Evolutionary conservation across 2,329 filamentous ascomycete genomes (phyloP), one percentile per base, ranked within the genome.

Genomic region (Calonectria pauciramosa): DNA sequence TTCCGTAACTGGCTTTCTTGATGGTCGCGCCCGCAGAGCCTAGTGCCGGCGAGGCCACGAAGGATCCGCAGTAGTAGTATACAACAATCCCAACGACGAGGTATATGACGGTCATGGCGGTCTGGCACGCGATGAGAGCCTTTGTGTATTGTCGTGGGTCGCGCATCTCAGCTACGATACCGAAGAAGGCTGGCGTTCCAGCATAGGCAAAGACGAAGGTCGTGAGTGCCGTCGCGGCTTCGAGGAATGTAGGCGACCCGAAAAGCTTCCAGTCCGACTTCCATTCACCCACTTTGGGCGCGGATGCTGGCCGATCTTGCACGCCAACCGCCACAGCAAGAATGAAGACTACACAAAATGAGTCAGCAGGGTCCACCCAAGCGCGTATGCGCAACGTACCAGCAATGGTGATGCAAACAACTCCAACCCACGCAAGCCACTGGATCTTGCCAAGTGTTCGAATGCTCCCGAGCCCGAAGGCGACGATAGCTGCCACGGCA

Each of bases 31-130:
- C 87, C 0, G 86, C 87, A 14, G 86, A 87, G 2, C 87, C 88
- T 9, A 89, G 83, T 13, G 87, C 87, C 0, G 87, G 88, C 0
- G 86, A 88, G 0, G 87, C 85, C 5, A 89, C 86, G 71, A 85
- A 88, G 0, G 85, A 86, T 0, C 88, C 87, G 74, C 86, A 88
- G 78, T 82, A 89, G 34, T 85, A 83, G 79, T 89, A 89, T 2
- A 89, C 84, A 0, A 88, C 85, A 2, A 82, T 76, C 9, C 81
- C 81, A 16, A 87, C 82, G 11, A 81, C 70, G 10, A 82, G 60
- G 23, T 86, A 86, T n/a, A 82, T 83, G 20, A 83, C 49, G 1
- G 84, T 79, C 0, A 86, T 78, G 0, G 70, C 80, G 70, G 16
- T 65, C 74, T 76, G 81, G 70, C 79, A 82, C 4, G 82, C 51